A percentile compares a stretch with the other conserved stretches of the same genome.
phyloP scores from a whole-genome alignment of 352 stramenopile species.

The Phytophthora idaei region DNA sequence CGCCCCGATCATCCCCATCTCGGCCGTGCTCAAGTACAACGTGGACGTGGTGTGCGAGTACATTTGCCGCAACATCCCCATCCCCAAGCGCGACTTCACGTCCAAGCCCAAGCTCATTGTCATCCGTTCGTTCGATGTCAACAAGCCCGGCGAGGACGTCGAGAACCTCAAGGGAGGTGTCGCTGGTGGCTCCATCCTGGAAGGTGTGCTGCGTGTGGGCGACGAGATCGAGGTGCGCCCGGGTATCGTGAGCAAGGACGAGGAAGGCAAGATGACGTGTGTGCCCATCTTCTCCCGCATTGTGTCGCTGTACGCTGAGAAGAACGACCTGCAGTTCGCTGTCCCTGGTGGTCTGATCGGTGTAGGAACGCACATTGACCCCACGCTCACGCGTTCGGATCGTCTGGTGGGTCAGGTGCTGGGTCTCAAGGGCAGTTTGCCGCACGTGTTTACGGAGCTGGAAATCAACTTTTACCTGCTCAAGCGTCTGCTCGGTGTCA shows the following conservation, averaged over 20 bases:
- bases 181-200: conserved; percentile 92
- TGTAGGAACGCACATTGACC: conserved; percentile 99
- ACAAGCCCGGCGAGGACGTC: conserved; percentile 99
- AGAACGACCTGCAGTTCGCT: conserved; percentile 99
- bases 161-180: conserved; percentile 96
- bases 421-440: conserved; percentile 96
- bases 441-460: conserved; percentile 98
- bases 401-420: conserved; percentile 99
- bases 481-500: conserved; percentile 98
- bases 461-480: conserved; percentile 99
- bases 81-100: conserved; percentile 98
- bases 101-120: conserved; percentile 98
- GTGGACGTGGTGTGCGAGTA: conserved; percentile 99
- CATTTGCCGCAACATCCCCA: conserved; percentile 98
- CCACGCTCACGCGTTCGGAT: conserved; percentile 98
- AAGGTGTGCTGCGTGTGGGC: conserved; percentile 96
- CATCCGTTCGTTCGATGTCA: conserved; percentile 99
- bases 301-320: conserved; percentile 98
- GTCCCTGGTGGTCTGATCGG: conserved; percentile 99
- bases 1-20: conserved; percentile 99
- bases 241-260: conserved; percentile 99
- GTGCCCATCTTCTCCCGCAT: conserved; percentile 94
- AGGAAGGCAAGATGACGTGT: conserved; percentile 95
- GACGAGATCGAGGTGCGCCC: conserved; percentile 99
- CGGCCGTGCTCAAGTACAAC: conserved; percentile 99